Conservation (phyloP, 179 eudicot species). For the Drosera spatulata region DNA sequence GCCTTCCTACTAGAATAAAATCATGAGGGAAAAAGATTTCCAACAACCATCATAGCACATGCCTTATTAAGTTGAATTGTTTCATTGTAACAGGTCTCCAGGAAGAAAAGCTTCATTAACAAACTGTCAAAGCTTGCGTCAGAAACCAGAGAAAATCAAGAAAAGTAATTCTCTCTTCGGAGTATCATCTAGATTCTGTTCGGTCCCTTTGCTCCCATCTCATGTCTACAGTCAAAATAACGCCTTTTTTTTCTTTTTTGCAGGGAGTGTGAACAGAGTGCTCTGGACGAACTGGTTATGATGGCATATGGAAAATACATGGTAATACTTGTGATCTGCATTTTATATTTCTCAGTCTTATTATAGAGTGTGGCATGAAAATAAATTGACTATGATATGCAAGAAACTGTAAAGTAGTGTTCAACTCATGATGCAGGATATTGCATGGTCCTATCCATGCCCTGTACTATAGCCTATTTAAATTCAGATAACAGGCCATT, state of each 20-base stretch:
- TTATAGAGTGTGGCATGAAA: not conserved
- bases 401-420: too few relatives aligned
- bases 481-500: too few relatives aligned
- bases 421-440: too few relatives aligned
- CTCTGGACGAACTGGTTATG: conserved; percentile 44
- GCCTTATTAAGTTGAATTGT: not conserved
- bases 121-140: conserved; percentile 30
- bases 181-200: not conserved
- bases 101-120: conserved; percentile 29
- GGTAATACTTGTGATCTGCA: conserved; percentile 23
- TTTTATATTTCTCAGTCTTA: not conserved
- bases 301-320: conserved; percentile 61
- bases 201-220: conserved; percentile 2
- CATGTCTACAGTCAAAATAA: conserved; percentile 8
- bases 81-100: conserved; percentile 22
- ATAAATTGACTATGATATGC: too few relatives aligned
- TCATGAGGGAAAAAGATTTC: not conserved
- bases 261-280: conserved; percentile 46
- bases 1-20: not conserved
- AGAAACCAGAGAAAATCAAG: conserved; percentile 40
- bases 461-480: too few relatives aligned
- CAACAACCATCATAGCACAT: too few relatives aligned
- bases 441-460: too few relatives aligned
- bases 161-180: conserved; percentile 30
- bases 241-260: conserved; percentile 6